A percentile compares a stretch with the other conserved stretches of the same genome.
phyloP scores from a whole-genome alignment of 768 basidiomycete species.

The Brasilioporus rufonigricans region DNA sequence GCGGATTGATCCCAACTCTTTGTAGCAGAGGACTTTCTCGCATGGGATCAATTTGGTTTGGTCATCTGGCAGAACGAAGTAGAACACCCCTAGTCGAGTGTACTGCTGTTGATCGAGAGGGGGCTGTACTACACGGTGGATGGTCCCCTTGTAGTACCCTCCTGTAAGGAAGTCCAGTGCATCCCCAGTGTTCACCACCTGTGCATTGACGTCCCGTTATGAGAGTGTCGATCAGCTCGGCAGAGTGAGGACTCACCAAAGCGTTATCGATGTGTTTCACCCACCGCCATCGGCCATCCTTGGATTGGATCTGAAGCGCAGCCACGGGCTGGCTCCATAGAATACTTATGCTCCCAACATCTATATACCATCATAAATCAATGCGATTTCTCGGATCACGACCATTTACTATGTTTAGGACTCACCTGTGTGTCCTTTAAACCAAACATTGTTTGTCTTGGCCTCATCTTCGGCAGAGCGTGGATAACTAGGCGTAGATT shows the following conservation, averaged over 20 bases:
- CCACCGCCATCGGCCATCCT: constrained; percentile 55
- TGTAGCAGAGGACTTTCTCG: constrained; percentile 49
- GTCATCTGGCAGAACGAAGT: constrained; percentile 55
- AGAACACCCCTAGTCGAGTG: constrained; percentile 56
- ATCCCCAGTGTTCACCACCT: constrained; percentile 64
- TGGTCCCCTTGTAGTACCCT: constrained; percentile 56
- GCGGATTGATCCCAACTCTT: constrained; percentile 38
- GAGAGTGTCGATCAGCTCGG: not conserved
- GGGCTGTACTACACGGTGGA: constrained; percentile 61
- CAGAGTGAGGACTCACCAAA: constrained; percentile 34
- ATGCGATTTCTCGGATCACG: not conserved
- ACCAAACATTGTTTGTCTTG: constrained; percentile 53
- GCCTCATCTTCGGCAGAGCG: constrained; percentile 47
- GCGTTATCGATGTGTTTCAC: constrained; percentile 58
- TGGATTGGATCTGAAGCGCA: constrained; percentile 54
- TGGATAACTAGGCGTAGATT: constrained; percentile 40
- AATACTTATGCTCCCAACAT: constrained; percentile 55
- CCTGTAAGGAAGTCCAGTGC: constrained; percentile 60
- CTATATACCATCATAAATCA: constrained; percentile 22
- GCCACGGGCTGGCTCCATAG: constrained; percentile 62
- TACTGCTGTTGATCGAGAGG: constrained; percentile 50
- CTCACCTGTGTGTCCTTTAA: constrained; percentile 58
- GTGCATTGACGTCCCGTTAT: not conserved
- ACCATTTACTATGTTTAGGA: not conserved
- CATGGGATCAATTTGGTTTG: constrained; percentile 45